Base-by-base conservation (phyloP, 2,329 filamentous ascomycete genomes). In the Diaporthe vexans region DNA sequence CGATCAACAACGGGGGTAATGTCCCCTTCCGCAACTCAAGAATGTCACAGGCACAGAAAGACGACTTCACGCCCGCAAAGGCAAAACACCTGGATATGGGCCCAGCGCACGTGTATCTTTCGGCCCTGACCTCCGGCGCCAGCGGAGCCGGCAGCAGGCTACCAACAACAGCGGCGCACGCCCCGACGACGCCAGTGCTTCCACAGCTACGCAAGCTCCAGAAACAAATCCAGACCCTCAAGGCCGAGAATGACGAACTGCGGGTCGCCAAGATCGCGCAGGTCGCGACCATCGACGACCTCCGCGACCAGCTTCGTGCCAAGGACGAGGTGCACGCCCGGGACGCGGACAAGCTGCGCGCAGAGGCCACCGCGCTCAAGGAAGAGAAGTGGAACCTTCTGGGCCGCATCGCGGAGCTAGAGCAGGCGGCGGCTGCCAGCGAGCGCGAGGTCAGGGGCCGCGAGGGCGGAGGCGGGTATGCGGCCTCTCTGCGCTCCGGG, bases 331-430 rank as follows among this genome's bases (percentile, higher is more conserved):
- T 74, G 59, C 67, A 73, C 33, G 43, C 48, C 11, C 56, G 35
- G 24, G 17, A 65, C 4, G 54, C 57, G 17, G 74, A 74, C 54
- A 29, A 72, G 43, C 61, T 70, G 43, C 51, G 68, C 29, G 74
- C 46, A 7, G 74, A 75, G 46, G 58, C 65, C 24, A 17, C 68
- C 29, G 46, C 40, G 54, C 68, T 75, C 35, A 33, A 59, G 52
- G 68, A 67, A 46, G 72, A 74, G 24, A 75, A 74, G 54, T 68
- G 52, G 72, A 40, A 33, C 29, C 43, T 74, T 21, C 70, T 74
- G 51, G 59, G 72, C 9, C 65, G 67, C 67, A 43, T 75, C 24
- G 67, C 57, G 35, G 67, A 74, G 54, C 26, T 75, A 26, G 74
- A 75, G 37, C 24, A 51, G 33, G 33, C 10, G 54, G 67, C 15